Base-by-base conservation (phyloP, 495 filamentous ascomycete species). In the Cercophora scortea region DNA sequence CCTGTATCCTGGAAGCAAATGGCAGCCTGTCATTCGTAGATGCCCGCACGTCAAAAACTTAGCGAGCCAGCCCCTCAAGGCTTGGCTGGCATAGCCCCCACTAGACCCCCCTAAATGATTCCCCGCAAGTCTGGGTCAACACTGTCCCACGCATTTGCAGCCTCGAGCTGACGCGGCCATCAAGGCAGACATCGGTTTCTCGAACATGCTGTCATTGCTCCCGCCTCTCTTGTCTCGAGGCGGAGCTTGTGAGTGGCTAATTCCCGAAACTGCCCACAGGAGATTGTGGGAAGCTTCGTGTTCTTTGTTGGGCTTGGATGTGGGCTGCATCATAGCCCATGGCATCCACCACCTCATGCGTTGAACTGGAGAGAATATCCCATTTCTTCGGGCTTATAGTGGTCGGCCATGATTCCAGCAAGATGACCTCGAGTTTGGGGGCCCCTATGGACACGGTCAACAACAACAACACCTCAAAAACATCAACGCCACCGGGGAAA, bases 321-420 rank as follows among this genome's bases (percentile, higher is more conserved):
- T 25, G 25, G 25, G 25, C 25, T 25, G 25, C 40, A 18, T 15
- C 25, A 11, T 17, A 18, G 40, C 44, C 8, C 42, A 17, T 10
- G 36, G 36, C 35, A 16, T n/a, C 39, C 48, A 50, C 25, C 25
- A 25, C 13, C n/a, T 49, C 42, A 50, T 15, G 48, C 48, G 45
- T 63, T 52, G 51, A 59, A 53, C 34, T 66, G 66, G 39, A 75
- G 50, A n/a, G 71, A 67, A 49, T 89, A 80, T 53, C 77, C 82
- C 47, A 88, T 82, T 65, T 95, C 89, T 64, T 94, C 88, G 39
- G 78, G 70, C 49, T 88, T 85, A 67, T 95, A 95, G 62, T 95
- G 89, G 67, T 94, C 89, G 8, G 80, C 80, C 43, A 93, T 82
- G 53, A 93, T 87, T 51, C 82, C 75, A 65, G 89, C 88, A 8